Percentiles rank a stretch among this genome's conserved stretches.
phyloP scores from a whole-genome alignment of 352 stramenopile species.

The Aphanomyces euteiches region DNA sequence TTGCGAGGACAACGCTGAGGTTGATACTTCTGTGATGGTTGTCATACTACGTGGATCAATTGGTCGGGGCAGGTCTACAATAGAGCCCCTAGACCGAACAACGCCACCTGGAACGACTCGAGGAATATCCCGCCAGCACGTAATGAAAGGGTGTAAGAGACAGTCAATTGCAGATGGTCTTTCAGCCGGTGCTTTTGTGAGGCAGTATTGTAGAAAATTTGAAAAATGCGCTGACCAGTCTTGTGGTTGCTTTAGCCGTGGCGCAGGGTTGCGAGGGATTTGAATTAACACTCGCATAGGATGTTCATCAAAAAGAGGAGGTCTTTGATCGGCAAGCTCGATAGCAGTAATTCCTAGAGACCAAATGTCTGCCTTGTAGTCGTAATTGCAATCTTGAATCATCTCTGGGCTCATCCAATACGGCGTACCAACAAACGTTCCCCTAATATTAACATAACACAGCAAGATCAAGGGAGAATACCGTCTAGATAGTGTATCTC shows the following conservation, averaged over 20 bases:
- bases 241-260: slow-evolving; percentile 61
- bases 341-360: slow-evolving; percentile 88
- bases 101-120: slow-evolving; percentile 28
- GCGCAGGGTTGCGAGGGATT: slow-evolving; percentile 76
- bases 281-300: slow-evolving; percentile 79
- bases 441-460: slow-evolving; percentile 19
- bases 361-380: slow-evolving; percentile 90
- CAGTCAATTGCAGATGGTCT: slow-evolving; percentile 83
- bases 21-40: background rate
- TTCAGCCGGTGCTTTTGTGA: slow-evolving; percentile 65
- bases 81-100: too few relatives aligned
- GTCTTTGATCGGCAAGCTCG: slow-evolving; percentile 88
- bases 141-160: slow-evolving; percentile 88
- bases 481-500: slow-evolving; percentile 51
- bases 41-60: background rate
- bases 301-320: slow-evolving; percentile 87
- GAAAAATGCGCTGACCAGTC: slow-evolving; percentile 76
- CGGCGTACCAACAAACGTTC: slow-evolving; percentile 87
- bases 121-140: slow-evolving; percentile 40
- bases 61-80: background rate
- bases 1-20: background rate
- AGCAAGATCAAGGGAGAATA: background rate
- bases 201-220: slow-evolving; percentile 82
- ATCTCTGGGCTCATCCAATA: slow-evolving; percentile 95
- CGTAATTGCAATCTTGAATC: slow-evolving; percentile 89